These are phyloP conservation scores for Coniella vitis DNA, from an alignment of 2,329 filamentous ascomycete genomes.

Conservation along the genomic window DNA sequence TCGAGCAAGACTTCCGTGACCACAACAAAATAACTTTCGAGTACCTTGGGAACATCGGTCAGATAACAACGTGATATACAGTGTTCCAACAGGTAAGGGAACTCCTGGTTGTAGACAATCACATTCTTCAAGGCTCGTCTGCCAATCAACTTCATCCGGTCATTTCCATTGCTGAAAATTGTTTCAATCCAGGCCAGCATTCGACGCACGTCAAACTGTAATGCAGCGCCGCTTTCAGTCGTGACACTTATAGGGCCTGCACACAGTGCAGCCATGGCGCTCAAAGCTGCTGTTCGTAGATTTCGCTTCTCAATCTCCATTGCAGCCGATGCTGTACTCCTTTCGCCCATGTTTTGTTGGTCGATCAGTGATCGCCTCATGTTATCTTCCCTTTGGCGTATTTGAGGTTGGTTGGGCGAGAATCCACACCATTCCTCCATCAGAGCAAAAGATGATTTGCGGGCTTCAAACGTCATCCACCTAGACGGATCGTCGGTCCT, in stretches of 20 bases:
- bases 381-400: constrained; percentile 73
- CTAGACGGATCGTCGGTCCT: constrained; percentile 75
- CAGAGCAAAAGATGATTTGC: constrained; percentile 88
- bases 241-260: constrained; percentile 78
- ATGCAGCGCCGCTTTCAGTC: constrained; percentile 77
- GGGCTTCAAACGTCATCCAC: constrained; percentile 96
- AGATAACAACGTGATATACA: constrained; percentile 89
- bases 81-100: constrained; percentile 77
- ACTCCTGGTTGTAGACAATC: constrained; percentile 83
- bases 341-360: constrained; percentile 68
- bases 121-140: constrained; percentile 82
- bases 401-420: constrained; percentile 80
- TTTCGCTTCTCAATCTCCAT: constrained; percentile 98
- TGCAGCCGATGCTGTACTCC: constrained; percentile 73
- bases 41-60: constrained; percentile 70
- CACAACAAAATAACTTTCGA: constrained; percentile 94
- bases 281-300: constrained; percentile 80
- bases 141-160: constrained; percentile 86
- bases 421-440: constrained; percentile 99
- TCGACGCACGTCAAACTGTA: constrained; percentile 86
- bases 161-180: constrained; percentile 87
- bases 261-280: constrained; percentile 91
- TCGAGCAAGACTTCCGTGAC: constrained; percentile 82
- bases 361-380: constrained; percentile 82
- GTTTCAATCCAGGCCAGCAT: constrained; percentile 95